Conservation (phyloP, 2,329 filamentous ascomycete species). For the Nothophoma quercina region DNA sequence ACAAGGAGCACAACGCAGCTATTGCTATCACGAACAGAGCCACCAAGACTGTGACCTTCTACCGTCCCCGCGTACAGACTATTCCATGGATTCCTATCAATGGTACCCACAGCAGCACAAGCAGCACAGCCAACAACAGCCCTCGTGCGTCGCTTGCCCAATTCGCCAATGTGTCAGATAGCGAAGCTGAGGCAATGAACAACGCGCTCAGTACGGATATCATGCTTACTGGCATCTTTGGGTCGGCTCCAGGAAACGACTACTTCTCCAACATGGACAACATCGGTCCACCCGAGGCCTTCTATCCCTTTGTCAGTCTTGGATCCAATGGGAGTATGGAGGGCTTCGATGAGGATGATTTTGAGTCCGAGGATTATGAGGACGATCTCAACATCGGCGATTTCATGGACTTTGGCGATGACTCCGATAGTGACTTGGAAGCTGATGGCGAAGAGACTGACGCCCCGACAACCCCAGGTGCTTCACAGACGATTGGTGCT, state of each 20-base stretch:
- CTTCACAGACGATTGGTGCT: constrained; percentile 40
- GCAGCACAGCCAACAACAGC: constrained; percentile 51
- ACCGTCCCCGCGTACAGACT: constrained; percentile 44
- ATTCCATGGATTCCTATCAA: constrained; percentile 40
- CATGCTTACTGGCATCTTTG: constrained; percentile 78
- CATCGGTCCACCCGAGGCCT: constrained; percentile 77
- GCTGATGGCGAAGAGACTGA: constrained; percentile 48
- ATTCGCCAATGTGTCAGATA: constrained; percentile 45
- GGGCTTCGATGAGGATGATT: constrained; percentile 61
- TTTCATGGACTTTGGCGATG: constrained; percentile 49
- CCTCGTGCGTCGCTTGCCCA: constrained; percentile 47
- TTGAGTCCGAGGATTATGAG: constrained; percentile 65
- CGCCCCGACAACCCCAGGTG: constrained; percentile 46
- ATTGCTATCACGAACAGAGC: constrained; percentile 53
- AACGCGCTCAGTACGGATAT: constrained; percentile 64
- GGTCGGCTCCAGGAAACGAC: constrained; percentile 52
- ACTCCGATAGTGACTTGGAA: constrained; percentile 45
- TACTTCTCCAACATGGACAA: constrained; percentile 64
- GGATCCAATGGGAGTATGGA: constrained; percentile 65
- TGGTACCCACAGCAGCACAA: constrained; percentile 48
- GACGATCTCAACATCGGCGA: constrained; percentile 57
- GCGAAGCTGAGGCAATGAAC: constrained; percentile 47
- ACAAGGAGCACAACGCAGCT: constrained; percentile 46
- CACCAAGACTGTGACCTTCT: constrained; percentile 53
- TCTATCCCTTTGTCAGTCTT: constrained; percentile 71